phyloP scores from a whole-genome alignment of 83 land plant species.

The Isoetes engelmannii region DNA sequence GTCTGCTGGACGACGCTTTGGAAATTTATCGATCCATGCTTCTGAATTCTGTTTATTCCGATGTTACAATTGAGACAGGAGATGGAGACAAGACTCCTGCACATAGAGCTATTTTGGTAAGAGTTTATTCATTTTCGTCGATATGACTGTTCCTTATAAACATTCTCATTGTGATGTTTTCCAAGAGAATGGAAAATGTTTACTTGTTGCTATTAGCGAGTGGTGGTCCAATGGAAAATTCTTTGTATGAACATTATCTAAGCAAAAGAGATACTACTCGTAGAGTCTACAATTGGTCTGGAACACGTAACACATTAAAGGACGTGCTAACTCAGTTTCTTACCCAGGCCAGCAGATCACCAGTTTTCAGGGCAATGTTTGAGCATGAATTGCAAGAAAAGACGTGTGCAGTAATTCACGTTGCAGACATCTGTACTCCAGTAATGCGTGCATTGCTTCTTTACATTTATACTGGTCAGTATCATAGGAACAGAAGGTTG shows the following conservation, averaged over 20 bases:
- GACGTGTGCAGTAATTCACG: slow-evolving; percentile 2
- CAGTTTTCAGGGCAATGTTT: slow-evolving; percentile 10
- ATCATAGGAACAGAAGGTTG: too few species aligned
- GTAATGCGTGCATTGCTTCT: slow-evolving; percentile 11
- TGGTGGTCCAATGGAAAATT: too few species aligned
- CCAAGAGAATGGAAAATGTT: too few species aligned
- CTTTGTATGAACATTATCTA: too few species aligned
- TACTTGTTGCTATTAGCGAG: too few species aligned
- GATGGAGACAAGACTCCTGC: slow-evolving; percentile 9
- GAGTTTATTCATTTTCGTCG: background rate
- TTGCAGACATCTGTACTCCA: background rate
- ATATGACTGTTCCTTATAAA: too few species aligned
- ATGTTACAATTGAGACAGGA: slow-evolving; percentile 5
- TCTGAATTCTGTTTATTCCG: background rate
- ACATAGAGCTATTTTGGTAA: slow-evolving; percentile 8
- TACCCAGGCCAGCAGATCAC: slow-evolving; percentile 4
- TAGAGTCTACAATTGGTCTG: too few species aligned
- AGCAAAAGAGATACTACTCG: too few species aligned
- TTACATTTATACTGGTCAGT: slow-evolving; percentile 4
- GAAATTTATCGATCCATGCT: slow-evolving; percentile 1
- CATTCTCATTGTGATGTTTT: too few species aligned
- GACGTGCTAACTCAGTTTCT: too few species aligned
- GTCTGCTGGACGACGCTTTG: background rate
- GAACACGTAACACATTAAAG: too few species aligned
- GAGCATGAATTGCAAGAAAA: slow-evolving; percentile 6